Conservation (phyloP, 306 rosid genomes). For the Cicer cuneatum region DNA sequence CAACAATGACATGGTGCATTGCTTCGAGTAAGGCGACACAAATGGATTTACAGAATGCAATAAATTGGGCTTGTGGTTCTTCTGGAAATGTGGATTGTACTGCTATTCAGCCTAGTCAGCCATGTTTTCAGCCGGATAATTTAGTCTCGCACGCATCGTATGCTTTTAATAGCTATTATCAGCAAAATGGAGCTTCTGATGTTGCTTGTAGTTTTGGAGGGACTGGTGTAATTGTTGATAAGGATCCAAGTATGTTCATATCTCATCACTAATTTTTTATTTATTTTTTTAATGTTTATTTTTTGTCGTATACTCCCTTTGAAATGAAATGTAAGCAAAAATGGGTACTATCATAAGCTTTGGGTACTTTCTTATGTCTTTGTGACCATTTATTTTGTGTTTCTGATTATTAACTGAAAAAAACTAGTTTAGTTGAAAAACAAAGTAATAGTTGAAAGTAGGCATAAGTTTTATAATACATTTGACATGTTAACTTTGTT, state of each 20-base stretch:
- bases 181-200: slow-evolving; percentile 93
- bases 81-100: slow-evolving; percentile 95
- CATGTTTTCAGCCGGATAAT: slow-evolving; percentile 93
- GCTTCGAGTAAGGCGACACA: slow-evolving; percentile 85
- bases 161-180: slow-evolving; percentile 88
- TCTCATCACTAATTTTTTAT: slow-evolving; percentile 2
- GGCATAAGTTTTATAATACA: background rate
- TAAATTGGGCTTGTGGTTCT: slow-evolving; percentile 97
- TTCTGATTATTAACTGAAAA: too few species aligned
- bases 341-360: too few species aligned
- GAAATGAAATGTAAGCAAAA: too few species aligned
- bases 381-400: background rate
- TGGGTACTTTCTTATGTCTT: background rate
- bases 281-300: background rate
- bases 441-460: too few species aligned
- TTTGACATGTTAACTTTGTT: background rate
- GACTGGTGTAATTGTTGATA: slow-evolving; percentile 74
- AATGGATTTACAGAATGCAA: slow-evolving; percentile 84
- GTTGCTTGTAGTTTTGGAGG: slow-evolving; percentile 97
- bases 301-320: background rate
- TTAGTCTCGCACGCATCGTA: slow-evolving; percentile 84
- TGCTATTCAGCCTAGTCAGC: slow-evolving; percentile 93
- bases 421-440: too few species aligned
- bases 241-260: slow-evolving; percentile 87
- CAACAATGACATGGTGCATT: slow-evolving; percentile 91